Percentiles rank a stretch among this genome's conserved stretches.
Evolutionary conservation across 352 stramenopile species (phyloP).

Genomic region (Globisporangium iwayamae): DNA sequence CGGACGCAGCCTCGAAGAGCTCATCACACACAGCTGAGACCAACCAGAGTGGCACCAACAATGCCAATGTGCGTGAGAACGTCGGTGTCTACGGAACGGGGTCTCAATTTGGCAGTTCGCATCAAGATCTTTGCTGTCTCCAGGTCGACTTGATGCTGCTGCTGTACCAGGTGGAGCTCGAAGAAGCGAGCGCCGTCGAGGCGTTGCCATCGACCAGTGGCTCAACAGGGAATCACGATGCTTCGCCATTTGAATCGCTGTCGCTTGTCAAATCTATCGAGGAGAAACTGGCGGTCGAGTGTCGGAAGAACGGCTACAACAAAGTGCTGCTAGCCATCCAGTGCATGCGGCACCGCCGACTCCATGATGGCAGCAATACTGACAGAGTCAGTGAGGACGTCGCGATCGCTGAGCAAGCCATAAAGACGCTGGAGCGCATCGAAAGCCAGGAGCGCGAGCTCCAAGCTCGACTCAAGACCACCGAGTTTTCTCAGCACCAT

Average conservation of each 20-base stretch:
- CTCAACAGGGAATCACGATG: no score
- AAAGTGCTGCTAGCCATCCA: conserved; percentile 45
- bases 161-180: conserved; percentile 54
- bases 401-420: conserved; percentile 29
- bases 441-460: conserved; percentile 46
- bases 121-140: conserved; percentile 57
- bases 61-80: conserved; percentile 18
- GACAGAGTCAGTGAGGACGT: conserved; percentile 15
- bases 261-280: conserved; percentile 22
- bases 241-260: background rate
- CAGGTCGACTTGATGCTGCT: conserved; percentile 50
- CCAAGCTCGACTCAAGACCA: conserved; percentile 10
- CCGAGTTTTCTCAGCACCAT: background rate
- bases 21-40: background rate
- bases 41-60: background rate
- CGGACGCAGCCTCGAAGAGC: conserved; percentile 12
- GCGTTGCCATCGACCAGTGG: conserved; percentile 9
- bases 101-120: conserved; percentile 42
- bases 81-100: conserved; percentile 54
- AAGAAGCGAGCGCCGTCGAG: conserved; percentile 36
- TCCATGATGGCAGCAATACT: background rate
- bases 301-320: conserved; percentile 48
- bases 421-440: conserved; percentile 38
- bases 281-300: conserved; percentile 37
- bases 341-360: conserved; percentile 21